A percentile compares a stretch with the other conserved stretches of the same genome.
phyloP scores from a whole-genome alignment of 108 stramenopile species.

The Cyclotella cryptica region DNA sequence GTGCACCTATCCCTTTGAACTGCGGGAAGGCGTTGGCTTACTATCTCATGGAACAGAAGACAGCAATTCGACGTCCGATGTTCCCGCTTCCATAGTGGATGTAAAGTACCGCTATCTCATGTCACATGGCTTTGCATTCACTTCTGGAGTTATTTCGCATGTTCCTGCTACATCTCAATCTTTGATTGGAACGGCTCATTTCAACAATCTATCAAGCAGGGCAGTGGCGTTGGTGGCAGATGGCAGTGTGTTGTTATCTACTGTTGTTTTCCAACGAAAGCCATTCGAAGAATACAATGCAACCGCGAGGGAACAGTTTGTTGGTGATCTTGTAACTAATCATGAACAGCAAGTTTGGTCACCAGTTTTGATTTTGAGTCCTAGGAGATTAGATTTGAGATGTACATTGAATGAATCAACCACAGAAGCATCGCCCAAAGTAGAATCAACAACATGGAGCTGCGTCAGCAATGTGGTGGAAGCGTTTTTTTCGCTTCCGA shows the following conservation, averaged over 20 bases:
- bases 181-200: slow-evolving; percentile 54
- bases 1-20: slow-evolving; percentile 52
- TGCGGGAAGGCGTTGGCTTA: slow-evolving; percentile 50
- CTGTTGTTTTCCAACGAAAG: slow-evolving; percentile 59
- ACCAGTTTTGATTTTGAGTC: slow-evolving; percentile 57
- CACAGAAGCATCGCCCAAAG: not conserved
- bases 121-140: slow-evolving; percentile 65
- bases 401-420: slow-evolving; percentile 46
- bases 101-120: slow-evolving; percentile 46
- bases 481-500: slow-evolving; percentile 72
- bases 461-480: slow-evolving; percentile 60
- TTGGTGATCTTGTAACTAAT: not conserved
- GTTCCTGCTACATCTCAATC: slow-evolving; percentile 70
- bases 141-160: slow-evolving; percentile 59
- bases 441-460: slow-evolving; percentile 46
- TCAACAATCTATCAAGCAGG: slow-evolving; percentile 49
- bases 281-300: slow-evolving; percentile 7
- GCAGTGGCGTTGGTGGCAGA: slow-evolving; percentile 65
- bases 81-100: slow-evolving; percentile 39
- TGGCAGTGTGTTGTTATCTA: slow-evolving; percentile 54
- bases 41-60: slow-evolving; percentile 29
- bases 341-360: slow-evolving; percentile 39
- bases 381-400: slow-evolving; percentile 53
- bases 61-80: slow-evolving; percentile 10
- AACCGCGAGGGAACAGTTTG: not conserved